Evolutionary conservation across 208 protist genomes (phyloP).

Genomic region (Trypanosoma cruzi): DNA sequence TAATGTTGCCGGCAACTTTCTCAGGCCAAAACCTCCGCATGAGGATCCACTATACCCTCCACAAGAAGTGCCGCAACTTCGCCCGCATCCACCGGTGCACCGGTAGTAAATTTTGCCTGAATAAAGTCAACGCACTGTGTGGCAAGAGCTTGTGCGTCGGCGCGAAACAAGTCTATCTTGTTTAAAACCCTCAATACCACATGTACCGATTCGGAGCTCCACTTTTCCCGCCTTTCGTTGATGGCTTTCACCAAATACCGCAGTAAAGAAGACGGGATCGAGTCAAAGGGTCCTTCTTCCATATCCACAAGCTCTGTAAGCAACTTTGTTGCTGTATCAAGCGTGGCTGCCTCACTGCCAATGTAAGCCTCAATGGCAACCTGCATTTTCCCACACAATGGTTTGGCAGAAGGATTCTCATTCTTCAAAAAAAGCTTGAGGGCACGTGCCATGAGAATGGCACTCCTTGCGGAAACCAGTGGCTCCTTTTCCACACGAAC

Average conservation of each 20-base stretch:
- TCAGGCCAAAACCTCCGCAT: conserved; percentile 35
- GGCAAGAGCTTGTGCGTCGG: conserved; percentile 30
- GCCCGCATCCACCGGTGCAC: conserved; percentile 22
- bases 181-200: conserved; percentile 24
- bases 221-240: conserved; percentile 27
- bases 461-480: conserved; percentile 20
- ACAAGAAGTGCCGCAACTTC: conserved; percentile 35
- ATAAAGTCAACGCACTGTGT: conserved; percentile 21
- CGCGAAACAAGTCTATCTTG: conserved; percentile 13
- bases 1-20: conserved; percentile 26
- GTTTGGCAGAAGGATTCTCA: not conserved
- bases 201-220: conserved; percentile 27
- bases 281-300: not conserved
- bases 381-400: not conserved
- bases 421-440: conserved; percentile 11
- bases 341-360: conserved; percentile 13
- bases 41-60: conserved; percentile 33
- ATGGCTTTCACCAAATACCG: conserved; percentile 26
- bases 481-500: conserved; percentile 17
- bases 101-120: conserved; percentile 12
- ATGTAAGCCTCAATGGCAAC: conserved; percentile 18
- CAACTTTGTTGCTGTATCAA: conserved; percentile 23
- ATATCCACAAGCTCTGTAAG: conserved; percentile 21
- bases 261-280: conserved; percentile 10
- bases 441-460: conserved; percentile 17